Base-by-base conservation (phyloP, 2,329 filamentous ascomycete species). In the Aspergillus quadrilineatus region DNA sequence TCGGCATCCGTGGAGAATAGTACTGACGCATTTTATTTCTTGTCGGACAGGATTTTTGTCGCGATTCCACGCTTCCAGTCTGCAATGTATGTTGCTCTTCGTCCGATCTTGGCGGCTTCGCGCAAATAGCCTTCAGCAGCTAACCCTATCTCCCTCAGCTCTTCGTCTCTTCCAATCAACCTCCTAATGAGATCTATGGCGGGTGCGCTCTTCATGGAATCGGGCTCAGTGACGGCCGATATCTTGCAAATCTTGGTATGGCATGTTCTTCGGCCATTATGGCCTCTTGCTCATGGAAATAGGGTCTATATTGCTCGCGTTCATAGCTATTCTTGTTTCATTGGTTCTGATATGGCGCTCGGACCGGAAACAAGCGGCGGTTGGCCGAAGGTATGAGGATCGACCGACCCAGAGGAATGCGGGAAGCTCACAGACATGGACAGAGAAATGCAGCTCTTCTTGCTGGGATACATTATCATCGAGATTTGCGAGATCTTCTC, bases 401-500 rank as follows among this genome's bases (percentile, higher is more conserved):
- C 30, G n/a, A 28, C 30, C 32, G 29, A 39, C 42, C 15, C 6
- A 10, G 17, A 14, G 28, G 29, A 9, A 29, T 50, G 47, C 50
- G 34, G 22, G 9, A 14, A 6, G 47, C 65, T 70, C 32, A 68
- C 54, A 4, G 10, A 26, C 7, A 43, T 53, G 55, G 5, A 45
- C 69, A 96, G 94, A 74, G 94, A 99, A 76, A 97, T 99, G 85
- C 94, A 99, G 81, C 69, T 97, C 34, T 97, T 99, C 77, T 84
- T 99, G 50, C 60, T 90, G 42, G 88, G 89, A 50, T 99, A 91
- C 73, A 88, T 96, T 56, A 76, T 97, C 57, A 86, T 97, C 59
- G 86, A 89, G 67, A 89, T 99, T 67, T 97, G 92, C 76, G 94
- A 97, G 74, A 96, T 99, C 68, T 97, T 99, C 77, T 92, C 92